Base-by-base conservation (phyloP, 176 grass and related monocot genomes). In the Otatea glauca region DNA sequence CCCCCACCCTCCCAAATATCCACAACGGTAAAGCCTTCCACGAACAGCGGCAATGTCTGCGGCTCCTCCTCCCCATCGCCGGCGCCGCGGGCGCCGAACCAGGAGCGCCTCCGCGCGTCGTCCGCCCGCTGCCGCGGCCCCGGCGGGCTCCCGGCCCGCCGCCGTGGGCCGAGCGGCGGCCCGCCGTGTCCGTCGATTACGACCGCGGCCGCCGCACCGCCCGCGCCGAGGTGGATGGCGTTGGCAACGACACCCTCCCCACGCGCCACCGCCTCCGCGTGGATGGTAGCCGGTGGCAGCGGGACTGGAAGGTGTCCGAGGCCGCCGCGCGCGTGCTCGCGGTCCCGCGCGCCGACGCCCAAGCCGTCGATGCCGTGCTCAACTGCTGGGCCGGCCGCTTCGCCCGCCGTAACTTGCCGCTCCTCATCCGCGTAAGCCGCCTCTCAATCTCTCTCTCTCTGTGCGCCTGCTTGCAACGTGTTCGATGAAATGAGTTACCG, bases 251-350 rank as follows among this genome's bases (percentile, higher is more conserved):
- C 42, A 49, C 84, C 25, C 94, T 95, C 65, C 91, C 93, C 2
- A 77, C 85, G 7, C 77, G 86, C 68, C 82, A 95, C 86, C 91
- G 89, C 47, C 89, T 86, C 34, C 88, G 80, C 44, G 44, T 45
- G 44, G 44, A 45, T 10, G 44, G 44, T 6, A 87, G 42, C 73
- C 85, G 89, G 71, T 86, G 89, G 83, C 93, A 98, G 59, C 61
- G 72, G 68, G 91, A 95, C 72, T 98, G 93, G 93, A 92, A 91
- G 72, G 89, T 98, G 73, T 93, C 96, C 25, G 85, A 98, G 89
- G 91, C 72, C 55, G 89, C 77, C 20, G 84, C 84, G 66, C 93
- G 85, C 15, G 73, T 95, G 66, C 76, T 95, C 63, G 61, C 44
- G 47, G 76, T 98, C 5, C 65, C 92, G 34, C 88, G 49, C 29